Conservation (phyloP, 441 rosid species). For the Bruguiera hainesii region DNA sequence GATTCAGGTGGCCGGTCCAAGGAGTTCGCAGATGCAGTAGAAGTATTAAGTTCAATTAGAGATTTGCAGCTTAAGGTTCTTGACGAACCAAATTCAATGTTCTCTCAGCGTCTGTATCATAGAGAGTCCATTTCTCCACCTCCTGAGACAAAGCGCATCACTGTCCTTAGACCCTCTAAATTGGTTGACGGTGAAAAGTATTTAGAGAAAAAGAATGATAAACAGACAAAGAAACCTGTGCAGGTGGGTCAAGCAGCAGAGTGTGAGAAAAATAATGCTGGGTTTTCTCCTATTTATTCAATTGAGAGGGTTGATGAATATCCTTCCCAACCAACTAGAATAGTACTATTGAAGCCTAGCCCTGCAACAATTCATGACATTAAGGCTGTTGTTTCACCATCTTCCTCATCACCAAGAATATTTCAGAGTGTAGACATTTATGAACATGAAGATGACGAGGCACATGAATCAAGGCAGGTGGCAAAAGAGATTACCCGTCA, state of each 20-base stretch:
- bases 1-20: conserved; percentile 71
- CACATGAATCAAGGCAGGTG: conserved; percentile 52
- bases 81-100: conserved; percentile 72
- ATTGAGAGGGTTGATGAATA: conserved; percentile 41
- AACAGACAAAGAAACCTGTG: conserved; percentile 37
- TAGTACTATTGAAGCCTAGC: conserved; percentile 91
- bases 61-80: conserved; percentile 72
- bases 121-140: conserved; percentile 51
- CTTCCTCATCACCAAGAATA: conserved; percentile 43
- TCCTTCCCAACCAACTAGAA: conserved; percentile 65
- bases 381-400: conserved; percentile 42
- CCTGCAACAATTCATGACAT: conserved; percentile 50
- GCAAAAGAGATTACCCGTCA: conserved; percentile 53
- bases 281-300: conserved; percentile 37
- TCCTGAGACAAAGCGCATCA: conserved; percentile 77
- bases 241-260: conserved; percentile 41
- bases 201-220: conserved; percentile 44
- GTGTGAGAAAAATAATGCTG: conserved; percentile 40
- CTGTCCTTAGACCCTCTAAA: conserved; percentile 86
- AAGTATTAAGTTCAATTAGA: conserved; percentile 72
- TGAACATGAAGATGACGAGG: conserved; percentile 49
- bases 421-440: conserved; percentile 31
- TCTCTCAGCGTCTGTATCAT: conserved; percentile 50
- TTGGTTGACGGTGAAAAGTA: conserved; percentile 49
- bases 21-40: conserved; percentile 87